These are phyloP conservation scores for Cyclostephanos tholiformis DNA, from an alignment of 108 stramenopile species.

Conservation along the genomic window DNA sequence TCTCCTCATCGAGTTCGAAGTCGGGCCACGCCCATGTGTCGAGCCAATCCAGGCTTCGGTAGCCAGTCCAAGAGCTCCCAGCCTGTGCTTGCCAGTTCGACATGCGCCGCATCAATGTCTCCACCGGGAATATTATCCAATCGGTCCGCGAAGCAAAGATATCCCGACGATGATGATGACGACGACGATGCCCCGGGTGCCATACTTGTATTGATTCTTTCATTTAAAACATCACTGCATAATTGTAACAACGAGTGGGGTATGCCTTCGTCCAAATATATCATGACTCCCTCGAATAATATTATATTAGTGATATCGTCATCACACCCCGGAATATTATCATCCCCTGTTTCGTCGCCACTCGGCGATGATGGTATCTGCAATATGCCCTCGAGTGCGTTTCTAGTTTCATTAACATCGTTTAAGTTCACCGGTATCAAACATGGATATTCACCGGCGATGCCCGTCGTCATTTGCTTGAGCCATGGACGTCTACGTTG, in stretches of 20 bases:
- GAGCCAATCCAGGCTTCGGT: slow-evolving; percentile 70
- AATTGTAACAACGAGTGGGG: slow-evolving; percentile 54
- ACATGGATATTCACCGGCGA: slow-evolving; percentile 25
- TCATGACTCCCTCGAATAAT: slow-evolving; percentile 81
- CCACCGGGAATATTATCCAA: slow-evolving; percentile 70
- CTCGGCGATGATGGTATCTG: not conserved
- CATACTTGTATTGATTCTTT: not conserved
- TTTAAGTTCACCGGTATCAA: slow-evolving; percentile 63
- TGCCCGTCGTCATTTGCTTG: not conserved
- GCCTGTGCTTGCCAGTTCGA: slow-evolving; percentile 54
- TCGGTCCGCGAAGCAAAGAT: slow-evolving; percentile 72
- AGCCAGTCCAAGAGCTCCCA: slow-evolving; percentile 65
- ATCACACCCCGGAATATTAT: not conserved
- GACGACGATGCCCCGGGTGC: slow-evolving; percentile 3
- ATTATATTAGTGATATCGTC: slow-evolving; percentile 59
- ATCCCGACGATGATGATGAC: slow-evolving; percentile 17
- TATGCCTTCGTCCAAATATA: slow-evolving; percentile 70
- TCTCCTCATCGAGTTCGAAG: not conserved
- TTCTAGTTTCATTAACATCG: slow-evolving; percentile 50
- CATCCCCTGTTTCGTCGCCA: slow-evolving; percentile 2
- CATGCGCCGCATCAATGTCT: slow-evolving; percentile 37
- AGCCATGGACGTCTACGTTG: slow-evolving; percentile 54
- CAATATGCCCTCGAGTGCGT: slow-evolving; percentile 39
- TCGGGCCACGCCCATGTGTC: slow-evolving; percentile 75
- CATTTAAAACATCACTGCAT: slow-evolving; percentile 45